Evolutionary conservation across 371 early-diverging fungal genomes (phyloP).

Genomic region (Dichotomocladium elegans): DNA sequence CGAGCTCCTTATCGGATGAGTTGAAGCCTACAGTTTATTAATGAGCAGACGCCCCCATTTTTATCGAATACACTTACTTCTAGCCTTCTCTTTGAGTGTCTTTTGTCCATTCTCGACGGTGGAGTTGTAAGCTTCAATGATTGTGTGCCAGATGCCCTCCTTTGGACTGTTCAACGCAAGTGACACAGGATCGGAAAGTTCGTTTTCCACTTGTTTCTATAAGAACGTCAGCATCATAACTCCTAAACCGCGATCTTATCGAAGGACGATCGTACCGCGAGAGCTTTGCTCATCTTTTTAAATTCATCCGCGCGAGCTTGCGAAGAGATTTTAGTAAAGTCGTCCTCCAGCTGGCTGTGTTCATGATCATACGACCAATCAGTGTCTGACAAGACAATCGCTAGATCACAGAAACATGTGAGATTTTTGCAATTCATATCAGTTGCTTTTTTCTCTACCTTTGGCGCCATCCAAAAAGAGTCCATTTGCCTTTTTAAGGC

Average conservation of each 20-base stretch:
- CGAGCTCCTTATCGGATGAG: conserved; percentile 45
- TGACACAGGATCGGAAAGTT: conserved; percentile 68
- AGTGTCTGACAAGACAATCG: conserved; percentile 57
- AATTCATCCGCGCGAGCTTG: conserved; percentile 76
- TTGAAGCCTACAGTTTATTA: conserved; percentile 51
- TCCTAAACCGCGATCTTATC: not conserved
- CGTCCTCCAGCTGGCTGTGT: conserved; percentile 55
- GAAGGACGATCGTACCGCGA: conserved; percentile 40
- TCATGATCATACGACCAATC: conserved; percentile 81
- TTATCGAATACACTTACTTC: conserved; percentile 19
- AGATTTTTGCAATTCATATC: too few species aligned
- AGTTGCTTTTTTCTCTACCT: conserved; percentile 12
- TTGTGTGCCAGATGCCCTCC: conserved; percentile 70
- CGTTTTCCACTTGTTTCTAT: conserved; percentile 55
- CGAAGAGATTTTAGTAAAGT: conserved; percentile 61
- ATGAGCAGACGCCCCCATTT: not conserved
- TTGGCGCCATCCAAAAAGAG: conserved; percentile 37
- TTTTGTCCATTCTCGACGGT: conserved; percentile 47
- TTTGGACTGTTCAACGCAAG: conserved; percentile 65
- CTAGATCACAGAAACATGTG: too few species aligned
- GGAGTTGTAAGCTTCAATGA: conserved; percentile 55
- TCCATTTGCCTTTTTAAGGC: conserved; percentile 40
- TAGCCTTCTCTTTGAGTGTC: conserved; percentile 31
- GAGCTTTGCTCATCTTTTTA: conserved; percentile 64
- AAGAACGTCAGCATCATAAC: not conserved